Conservation (phyloP, 352 stramenopile genomes). For the Achlya hypogyna region DNA sequence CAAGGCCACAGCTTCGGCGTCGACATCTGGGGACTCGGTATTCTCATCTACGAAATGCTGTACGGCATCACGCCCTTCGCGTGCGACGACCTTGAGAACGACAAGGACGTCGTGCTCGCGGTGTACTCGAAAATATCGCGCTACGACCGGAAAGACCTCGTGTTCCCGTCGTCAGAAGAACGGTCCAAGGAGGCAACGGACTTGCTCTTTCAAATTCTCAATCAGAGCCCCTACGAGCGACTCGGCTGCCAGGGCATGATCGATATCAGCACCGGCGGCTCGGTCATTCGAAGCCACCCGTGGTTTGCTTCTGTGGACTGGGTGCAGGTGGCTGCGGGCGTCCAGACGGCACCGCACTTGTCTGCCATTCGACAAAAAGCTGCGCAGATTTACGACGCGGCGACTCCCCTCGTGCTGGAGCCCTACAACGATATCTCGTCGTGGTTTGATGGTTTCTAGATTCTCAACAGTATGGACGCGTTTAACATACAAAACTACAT, state of each 20-base stretch:
- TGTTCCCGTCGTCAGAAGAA: conserved; percentile 44
- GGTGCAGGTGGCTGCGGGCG: conserved; percentile 38
- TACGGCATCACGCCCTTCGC: conserved; percentile 80
- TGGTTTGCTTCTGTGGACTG: conserved; percentile 76
- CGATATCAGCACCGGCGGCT: conserved; percentile 68
- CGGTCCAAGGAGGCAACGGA: conserved; percentile 45
- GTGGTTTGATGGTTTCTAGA: conserved; percentile 18
- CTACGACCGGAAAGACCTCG: conserved; percentile 42
- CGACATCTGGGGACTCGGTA: conserved; percentile 81
- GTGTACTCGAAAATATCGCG: conserved; percentile 82
- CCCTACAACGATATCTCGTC: conserved; percentile 3
- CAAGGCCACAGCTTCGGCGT: conserved; percentile 62
- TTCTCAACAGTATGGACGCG: background rate
- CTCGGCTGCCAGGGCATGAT: conserved; percentile 63
- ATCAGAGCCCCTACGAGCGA: conserved; percentile 57
- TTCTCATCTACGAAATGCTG: conserved; percentile 82
- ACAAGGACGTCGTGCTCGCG: conserved; percentile 77
- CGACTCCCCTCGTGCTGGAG: background rate
- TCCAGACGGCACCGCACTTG: background rate
- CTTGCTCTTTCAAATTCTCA: conserved; percentile 55
- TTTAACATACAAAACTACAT: background rate
- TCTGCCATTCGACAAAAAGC: background rate
- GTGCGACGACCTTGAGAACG: conserved; percentile 45
- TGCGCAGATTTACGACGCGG: background rate
- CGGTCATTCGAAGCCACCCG: conserved; percentile 65